Evolutionary conservation across 2,329 filamentous ascomycete genomes (phyloP), one percentile per base, ranked within the genome.

Genomic region (Fusarium paranaense): DNA sequence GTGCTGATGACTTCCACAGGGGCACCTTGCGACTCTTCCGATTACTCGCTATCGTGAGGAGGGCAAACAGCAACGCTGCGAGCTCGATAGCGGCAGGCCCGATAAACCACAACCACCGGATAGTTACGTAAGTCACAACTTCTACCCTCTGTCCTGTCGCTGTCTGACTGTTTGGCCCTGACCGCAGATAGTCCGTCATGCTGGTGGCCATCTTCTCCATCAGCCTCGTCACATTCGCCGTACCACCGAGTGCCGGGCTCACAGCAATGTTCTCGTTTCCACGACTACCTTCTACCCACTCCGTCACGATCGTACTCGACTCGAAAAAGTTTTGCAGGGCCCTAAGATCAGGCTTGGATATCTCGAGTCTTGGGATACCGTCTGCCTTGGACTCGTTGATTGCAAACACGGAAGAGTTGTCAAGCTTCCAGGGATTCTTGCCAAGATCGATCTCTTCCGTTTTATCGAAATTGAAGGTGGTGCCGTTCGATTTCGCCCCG

Each of bases 101-200:
- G 10, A 56, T 47, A 6, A 73, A 33, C 40, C 37, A 73, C 4
- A 9, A 5, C 70, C 70, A 73, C 5, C 38, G 52, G 9, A 73
- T 64, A 2, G 58, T 60, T 10, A 71, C 68, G 54, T 42, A 68
- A 4, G 52, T 30, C 20, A 66, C 64, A 13, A 13, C 63, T 10
- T 73, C 64, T 3, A 64, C 25, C 40, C 35, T 68, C 5, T 61
- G 6, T 13, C 70, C 68, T 3, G 18, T 27, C 2, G 62, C 67
- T 8, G 25, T 7, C 32, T 50, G 16, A 2, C 22, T n/a, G 27
- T 73, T 69, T 1, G 64, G 64, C 8, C 70, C 70, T 10, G 56
- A 18, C 4, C 71, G 68, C 11, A 73, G 9, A 50, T 69, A 71
- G 32, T 73, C 68, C 18, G 70, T 66, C 70, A 73, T 73, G 35